phyloP scores from a whole-genome alignment of 805 yeast genomes.

The Zygosaccharomyces bailii region DNA sequence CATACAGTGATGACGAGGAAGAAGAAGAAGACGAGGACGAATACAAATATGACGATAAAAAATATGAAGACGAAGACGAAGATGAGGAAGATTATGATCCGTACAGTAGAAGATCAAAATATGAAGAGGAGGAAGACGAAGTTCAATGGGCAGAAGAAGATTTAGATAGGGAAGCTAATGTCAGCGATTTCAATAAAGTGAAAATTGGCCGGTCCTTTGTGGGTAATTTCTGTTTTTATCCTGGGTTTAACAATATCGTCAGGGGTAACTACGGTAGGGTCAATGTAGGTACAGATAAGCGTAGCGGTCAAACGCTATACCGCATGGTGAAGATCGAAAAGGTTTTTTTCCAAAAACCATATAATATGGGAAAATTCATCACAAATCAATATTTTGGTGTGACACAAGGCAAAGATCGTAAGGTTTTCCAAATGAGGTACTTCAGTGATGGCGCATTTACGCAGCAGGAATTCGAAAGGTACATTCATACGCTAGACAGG shows the following conservation, averaged over 20 bases:
- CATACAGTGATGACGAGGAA: slow-evolving; percentile 44
- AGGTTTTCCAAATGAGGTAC: slow-evolving; percentile 69
- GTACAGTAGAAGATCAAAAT: slow-evolving; percentile 27
- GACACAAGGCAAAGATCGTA: slow-evolving; percentile 77
- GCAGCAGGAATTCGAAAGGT: slow-evolving; percentile 68
- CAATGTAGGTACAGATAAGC: slow-evolving; percentile 68
- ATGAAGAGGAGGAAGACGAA: slow-evolving; percentile 44
- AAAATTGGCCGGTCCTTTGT: slow-evolving; percentile 76
- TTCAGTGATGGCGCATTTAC: slow-evolving; percentile 77
- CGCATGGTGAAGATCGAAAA: slow-evolving; percentile 80
- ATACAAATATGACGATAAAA: slow-evolving; percentile 40
- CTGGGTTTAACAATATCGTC: slow-evolving; percentile 68
- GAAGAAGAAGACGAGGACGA: slow-evolving; percentile 38
- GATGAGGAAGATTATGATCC: slow-evolving; percentile 44
- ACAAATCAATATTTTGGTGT: slow-evolving; percentile 63
- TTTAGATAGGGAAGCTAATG: slow-evolving; percentile 44
- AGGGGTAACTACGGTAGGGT: slow-evolving; percentile 78
- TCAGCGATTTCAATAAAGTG: slow-evolving; percentile 66
- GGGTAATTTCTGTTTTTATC: slow-evolving; percentile 73
- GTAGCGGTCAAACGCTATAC: slow-evolving; percentile 62
- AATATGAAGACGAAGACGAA: slow-evolving; percentile 39
- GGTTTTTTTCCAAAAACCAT: slow-evolving; percentile 51
- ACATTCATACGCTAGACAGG: slow-evolving; percentile 56
- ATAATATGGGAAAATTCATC: slow-evolving; percentile 46
- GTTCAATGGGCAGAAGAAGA: slow-evolving; percentile 49